Evolutionary conservation across 805 yeast species (phyloP), one percentile per base, ranked within the genome.

Genomic region (Barnettozyma populi): DNA sequence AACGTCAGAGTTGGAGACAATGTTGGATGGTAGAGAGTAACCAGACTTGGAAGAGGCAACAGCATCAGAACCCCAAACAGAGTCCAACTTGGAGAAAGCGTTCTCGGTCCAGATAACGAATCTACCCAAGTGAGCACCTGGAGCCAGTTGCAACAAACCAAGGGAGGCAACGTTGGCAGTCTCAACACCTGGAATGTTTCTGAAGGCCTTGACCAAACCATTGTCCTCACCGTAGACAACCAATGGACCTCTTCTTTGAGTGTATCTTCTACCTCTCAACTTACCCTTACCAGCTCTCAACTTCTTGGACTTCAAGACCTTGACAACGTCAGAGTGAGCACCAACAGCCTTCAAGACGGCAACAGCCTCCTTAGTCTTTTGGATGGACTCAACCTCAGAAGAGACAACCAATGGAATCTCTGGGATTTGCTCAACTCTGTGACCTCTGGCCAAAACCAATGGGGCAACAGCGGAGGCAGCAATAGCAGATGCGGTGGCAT

Each of bases 61-160:
- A 66, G 90, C 71, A 71, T 86, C 95, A 61, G 96, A 82, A 73
- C 96, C 96, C 94, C 94, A 94, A 80, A 94, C 87, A 60, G 90
- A 79, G 82, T 94, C 99, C 71, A 94, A 83, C 68, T 90, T 82
- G 72, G 90, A 86, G 75, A 94, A 90, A 72, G 99, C 99, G 72
- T 89, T 79, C 81, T 90, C 96, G 71, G 99, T 90, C 99, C 99
- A 94, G 89, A 94, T 89, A 70, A 94, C 86, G 70, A 94, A 94
- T 84, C 99, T 90, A 81, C 99, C 99, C 69, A 94, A 80, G 83
- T 94, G 99, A 72, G 98, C 96, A 86, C 99, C 99, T 76, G 99
- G 99, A 67, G 99, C 99, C 70, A 94, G 86, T 82, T 92, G 98
- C 73, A 94, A 85, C 68, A 94, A 81, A 79, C 94, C 94, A 69